Evolutionary conservation across 352 stramenopile species (phyloP), one percentile per base, ranked within the genome.

Genomic region (Pythium vanterpoolii): DNA sequence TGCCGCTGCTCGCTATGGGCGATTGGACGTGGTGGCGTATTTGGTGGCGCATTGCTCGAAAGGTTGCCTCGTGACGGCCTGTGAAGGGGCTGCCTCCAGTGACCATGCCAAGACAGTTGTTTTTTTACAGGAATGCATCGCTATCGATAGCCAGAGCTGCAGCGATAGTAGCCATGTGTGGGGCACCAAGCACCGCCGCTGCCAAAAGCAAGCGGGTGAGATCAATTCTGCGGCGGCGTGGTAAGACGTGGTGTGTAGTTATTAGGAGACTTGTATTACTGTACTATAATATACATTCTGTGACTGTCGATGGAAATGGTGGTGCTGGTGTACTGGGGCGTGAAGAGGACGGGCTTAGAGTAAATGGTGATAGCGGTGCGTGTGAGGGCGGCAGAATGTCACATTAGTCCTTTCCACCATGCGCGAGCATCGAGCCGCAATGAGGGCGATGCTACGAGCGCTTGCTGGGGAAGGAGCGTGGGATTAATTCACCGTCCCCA

Each of bases 381-480:
- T 23, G 49, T 46, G 49, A 43, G 26, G 47, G 8, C 14, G 33
- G 39, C 7, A 27, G 39, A 11, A 16, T 24, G 39, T 43, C 36
- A 7, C 7, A 40, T 34, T 21, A 38, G 14, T 38, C 18, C 0
- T 26, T 49, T 3, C 1, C 10, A 10, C 6, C 39, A 44, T 36
- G 45, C 33, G 30, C 57, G 57, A 64, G 57, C 57, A 51, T 66
- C 53, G 58, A 71, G 70, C 67, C 71, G 71, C 67, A 23, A 74
- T 79, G 74, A 74, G 60, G 64, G 64, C 64, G 61, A 61, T 60
- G 53, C 40, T 50, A 39, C 57, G 30, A 64, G 57, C 39, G n/a
- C 52, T 50, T 26, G 49, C 13, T 10, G 6, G 3, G 34, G 4
- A 52, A 8, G 34, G 4, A 11, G 34, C 34, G 34, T 40, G 34